Base-by-base conservation (phyloP, 2,329 filamentous ascomycete genomes). In the Colletotrichum sp. region DNA sequence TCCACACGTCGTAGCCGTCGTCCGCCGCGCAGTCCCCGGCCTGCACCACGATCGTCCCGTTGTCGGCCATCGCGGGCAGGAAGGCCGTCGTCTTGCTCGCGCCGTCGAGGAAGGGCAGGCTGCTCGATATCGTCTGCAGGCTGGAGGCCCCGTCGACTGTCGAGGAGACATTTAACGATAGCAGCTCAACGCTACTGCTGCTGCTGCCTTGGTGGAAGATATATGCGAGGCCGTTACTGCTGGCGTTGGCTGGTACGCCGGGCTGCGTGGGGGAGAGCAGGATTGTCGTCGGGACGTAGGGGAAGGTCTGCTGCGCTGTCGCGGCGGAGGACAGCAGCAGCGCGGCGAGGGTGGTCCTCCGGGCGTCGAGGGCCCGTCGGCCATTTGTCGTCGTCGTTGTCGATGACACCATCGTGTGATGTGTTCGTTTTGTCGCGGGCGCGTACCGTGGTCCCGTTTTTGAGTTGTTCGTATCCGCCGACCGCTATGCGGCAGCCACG, bases 241-340 rank as follows among this genome's bases (percentile, higher is more conserved):
- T 83, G 71, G 79, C 83, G 78, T 79, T 81, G 80, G 81, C 83
- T 34, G 79, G 72, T 39, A 86, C 85, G 26, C 86, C 83, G 76
- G 90, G 88, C 69, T 87, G 83, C 73, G 84, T 81, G 73, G 84
- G 81, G 8, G 90, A 87, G 62, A 92, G 88, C 74, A 96, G 90
- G 68, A 98, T 89, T 34, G 91, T 92, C 1, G 95, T 95, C 4
- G 95, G 94, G 71, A 93, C 92, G 86, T 98, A 98, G 30, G 95
- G 95, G 68, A 95, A 89, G 65, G 83, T 83, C 80, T 88, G 86
- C 68, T 88, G 86, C 8, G 84, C 80, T 48, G 81, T 78, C 24
- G 57, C 76, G 24, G 69, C 26, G 16, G 72, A 60, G 5, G 72
- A 52, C 28, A 77, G 34, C n/a, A 78, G 57, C 69, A 78, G 63